phyloP scores from a whole-genome alignment of 192 early-diverging fungal species.

The Pilaira anomala region DNA sequence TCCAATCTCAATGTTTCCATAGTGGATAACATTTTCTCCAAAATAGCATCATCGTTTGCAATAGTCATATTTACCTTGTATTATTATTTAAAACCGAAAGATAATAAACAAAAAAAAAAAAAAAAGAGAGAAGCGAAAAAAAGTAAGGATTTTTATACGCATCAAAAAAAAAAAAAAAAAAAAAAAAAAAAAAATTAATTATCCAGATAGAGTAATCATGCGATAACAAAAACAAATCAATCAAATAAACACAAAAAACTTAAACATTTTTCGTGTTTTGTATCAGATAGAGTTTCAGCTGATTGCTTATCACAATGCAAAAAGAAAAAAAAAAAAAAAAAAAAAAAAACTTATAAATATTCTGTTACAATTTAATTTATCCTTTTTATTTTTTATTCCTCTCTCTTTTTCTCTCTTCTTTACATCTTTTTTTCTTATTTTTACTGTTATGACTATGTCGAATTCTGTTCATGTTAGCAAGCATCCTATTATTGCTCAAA shows the following conservation, averaged over 20 bases:
- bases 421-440: slow-evolving; percentile 11
- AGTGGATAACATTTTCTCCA: slow-evolving; percentile 23
- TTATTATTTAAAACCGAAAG: not conserved
- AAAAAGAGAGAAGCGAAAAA: slow-evolving; percentile 26
- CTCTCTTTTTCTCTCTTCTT: slow-evolving; percentile 8
- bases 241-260: too few relatives aligned
- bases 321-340: too few relatives aligned
- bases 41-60: slow-evolving; percentile 9
- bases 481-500: slow-evolving; percentile 59
- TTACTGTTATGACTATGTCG: slow-evolving; percentile 6
- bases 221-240: too few relatives aligned
- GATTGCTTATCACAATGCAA: too few relatives aligned
- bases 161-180: not conserved
- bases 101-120: slow-evolving; percentile 17
- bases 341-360: too few relatives aligned
- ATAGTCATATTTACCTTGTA: slow-evolving; percentile 17
- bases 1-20: slow-evolving; percentile 32
- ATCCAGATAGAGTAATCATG: not conserved
- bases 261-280: too few relatives aligned
- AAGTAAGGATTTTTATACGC: slow-evolving; percentile 19
- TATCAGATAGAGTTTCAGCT: too few relatives aligned
- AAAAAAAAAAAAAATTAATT: not conserved
- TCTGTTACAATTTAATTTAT: too few relatives aligned
- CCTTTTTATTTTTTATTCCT: slow-evolving; percentile 14
- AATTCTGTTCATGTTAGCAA: slow-evolving; percentile 36